Evolutionary conservation across 2,329 filamentous ascomycete genomes (phyloP), one percentile per base, ranked within the genome.

Genomic region (Tolypocladium guangdongense): DNA sequence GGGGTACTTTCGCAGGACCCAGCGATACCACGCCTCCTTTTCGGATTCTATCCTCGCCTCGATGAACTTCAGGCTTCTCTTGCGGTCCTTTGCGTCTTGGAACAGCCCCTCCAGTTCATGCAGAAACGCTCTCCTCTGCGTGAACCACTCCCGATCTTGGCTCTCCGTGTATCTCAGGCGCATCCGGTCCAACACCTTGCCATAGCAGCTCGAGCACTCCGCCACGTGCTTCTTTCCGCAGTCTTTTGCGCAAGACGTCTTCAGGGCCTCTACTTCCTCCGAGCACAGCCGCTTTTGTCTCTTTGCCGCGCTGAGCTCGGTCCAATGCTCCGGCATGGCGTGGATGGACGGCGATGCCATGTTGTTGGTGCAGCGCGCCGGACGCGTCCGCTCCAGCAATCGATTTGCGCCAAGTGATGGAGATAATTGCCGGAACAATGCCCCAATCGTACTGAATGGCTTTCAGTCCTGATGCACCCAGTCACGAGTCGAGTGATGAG

Each of bases 21-120:
- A 74, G 52, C 74, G 71, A 54, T 80, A 78, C 78, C 79, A 82
- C 12, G 71, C 71, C 55, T 72, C 71, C 60, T 78, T 78, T 61
- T 81, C 78, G 32, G 71, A 71, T 11, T 69, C 67, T 59, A 82
- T 74, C 55, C 73, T 73, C 24, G 71, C 68, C 58, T 81, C 78
- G 41, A 82, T 73, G 20, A 62, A 65, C 43, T 69, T 66, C 14
- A 80, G 64, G 51, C 71, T 68, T n/a, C 69, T 61, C 46, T 71
- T 70, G 57, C 71, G 65, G 18, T 70, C 65, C 58, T 71, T 74
- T 51, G 74, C 76, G 50, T 76, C 73, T 6, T 74, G 64, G 56
- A 82, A 75, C 47, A 80, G 61, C 47, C 64, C 63, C 56, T 77
- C 75, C 12, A 82, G 68, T 52, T 77, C 75, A 51, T 71, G 67